These are phyloP conservation scores for Pythium coloratum DNA, from an alignment of 352 stramenopile species.

Conservation along the genomic window DNA sequence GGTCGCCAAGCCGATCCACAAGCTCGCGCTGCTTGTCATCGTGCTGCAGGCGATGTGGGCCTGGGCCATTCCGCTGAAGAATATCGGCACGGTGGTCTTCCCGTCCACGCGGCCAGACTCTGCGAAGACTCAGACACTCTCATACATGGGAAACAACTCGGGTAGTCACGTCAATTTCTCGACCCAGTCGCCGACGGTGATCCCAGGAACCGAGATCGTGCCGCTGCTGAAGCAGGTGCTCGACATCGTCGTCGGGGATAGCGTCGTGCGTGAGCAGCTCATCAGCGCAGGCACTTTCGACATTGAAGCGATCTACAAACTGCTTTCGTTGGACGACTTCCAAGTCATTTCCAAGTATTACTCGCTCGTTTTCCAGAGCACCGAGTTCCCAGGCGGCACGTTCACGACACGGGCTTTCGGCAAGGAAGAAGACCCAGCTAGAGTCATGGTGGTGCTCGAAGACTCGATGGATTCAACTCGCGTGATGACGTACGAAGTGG, in stretches of 20 bases:
- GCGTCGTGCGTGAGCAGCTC: constrained; percentile 32
- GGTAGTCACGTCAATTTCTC: constrained; percentile 8
- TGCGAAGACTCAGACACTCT: constrained; percentile 7
- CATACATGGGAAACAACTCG: constrained; percentile 12
- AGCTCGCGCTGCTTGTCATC: constrained; percentile 28
- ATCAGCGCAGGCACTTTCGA: constrained; percentile 33
- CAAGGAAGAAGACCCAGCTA: neutral
- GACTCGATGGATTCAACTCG: constrained; percentile 8
- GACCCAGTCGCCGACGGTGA: neutral
- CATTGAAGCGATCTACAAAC: constrained; percentile 36
- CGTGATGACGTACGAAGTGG: constrained; percentile 32
- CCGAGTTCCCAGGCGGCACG: constrained; percentile 34
- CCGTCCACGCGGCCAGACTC: constrained; percentile 34
- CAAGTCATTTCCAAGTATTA: constrained; percentile 39
- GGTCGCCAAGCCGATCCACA: constrained; percentile 23
- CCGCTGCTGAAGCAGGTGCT: constrained; percentile 34
- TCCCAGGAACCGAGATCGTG: constrained; percentile 32
- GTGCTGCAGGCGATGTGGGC: constrained; percentile 41
- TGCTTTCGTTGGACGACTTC: constrained; percentile 38
- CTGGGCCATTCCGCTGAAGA: constrained; percentile 40
- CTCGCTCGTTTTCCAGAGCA: constrained; percentile 40
- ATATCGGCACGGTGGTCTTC: constrained; percentile 39
- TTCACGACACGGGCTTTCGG: constrained; percentile 35
- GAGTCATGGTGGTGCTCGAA: constrained; percentile 32
- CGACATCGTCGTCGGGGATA: constrained; percentile 27